These are phyloP conservation scores for Monosporascus sp. DNA, from an alignment of 2,329 filamentous ascomycete genomes.

Conservation along the genomic window DNA sequence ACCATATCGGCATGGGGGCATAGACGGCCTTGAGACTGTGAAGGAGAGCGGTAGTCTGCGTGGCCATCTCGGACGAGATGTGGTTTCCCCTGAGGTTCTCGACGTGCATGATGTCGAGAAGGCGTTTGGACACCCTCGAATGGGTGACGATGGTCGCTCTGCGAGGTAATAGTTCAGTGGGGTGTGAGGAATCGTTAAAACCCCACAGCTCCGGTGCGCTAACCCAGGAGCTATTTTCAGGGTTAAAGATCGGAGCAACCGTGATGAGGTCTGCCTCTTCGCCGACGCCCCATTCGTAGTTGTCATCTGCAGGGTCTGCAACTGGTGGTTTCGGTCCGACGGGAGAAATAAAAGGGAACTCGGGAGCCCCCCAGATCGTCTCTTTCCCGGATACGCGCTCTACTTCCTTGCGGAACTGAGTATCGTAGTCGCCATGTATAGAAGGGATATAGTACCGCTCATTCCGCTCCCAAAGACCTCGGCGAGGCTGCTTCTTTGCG, in stretches of 20 bases:
- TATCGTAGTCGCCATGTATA: constrained; percentile 60
- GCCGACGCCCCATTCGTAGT: constrained; percentile 71
- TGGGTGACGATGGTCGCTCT: constrained; percentile 76
- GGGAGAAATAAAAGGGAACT: constrained; percentile 55
- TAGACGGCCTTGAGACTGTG: constrained; percentile 77
- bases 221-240: constrained; percentile 67
- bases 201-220: constrained; percentile 64
- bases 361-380: constrained; percentile 62
- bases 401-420: constrained; percentile 61
- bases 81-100: constrained; percentile 71
- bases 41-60: constrained; percentile 65
- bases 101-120: constrained; percentile 72
- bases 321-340: constrained; percentile 60
- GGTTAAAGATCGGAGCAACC: constrained; percentile 76
- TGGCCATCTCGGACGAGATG: constrained; percentile 76
- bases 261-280: constrained; percentile 71
- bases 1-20: constrained; percentile 73
- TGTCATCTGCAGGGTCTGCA: constrained; percentile 52
- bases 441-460: constrained; percentile 69
- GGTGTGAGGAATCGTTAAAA: constrained; percentile 48
- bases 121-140: constrained; percentile 63
- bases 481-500: constrained; percentile 62
- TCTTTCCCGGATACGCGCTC: constrained; percentile 46
- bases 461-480: constrained; percentile 68
- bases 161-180: constrained; percentile 56